Evolutionary conservation across 371 early-diverging fungal genomes (phyloP).

Genomic region (Mortierella sp.): DNA sequence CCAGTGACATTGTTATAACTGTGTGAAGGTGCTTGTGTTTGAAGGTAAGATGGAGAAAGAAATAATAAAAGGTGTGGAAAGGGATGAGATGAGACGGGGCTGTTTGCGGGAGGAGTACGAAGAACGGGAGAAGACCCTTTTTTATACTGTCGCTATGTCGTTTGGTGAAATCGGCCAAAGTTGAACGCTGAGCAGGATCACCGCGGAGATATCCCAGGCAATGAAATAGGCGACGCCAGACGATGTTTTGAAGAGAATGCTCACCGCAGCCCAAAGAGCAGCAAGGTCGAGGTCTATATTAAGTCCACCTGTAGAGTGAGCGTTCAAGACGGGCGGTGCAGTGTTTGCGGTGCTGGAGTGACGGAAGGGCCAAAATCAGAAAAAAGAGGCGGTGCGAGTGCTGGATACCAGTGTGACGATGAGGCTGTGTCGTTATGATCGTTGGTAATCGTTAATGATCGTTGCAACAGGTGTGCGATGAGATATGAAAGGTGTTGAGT

Average conservation of each 20-base stretch:
- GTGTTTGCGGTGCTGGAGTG: neutral
- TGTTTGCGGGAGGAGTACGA: neutral
- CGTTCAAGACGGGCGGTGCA: neutral
- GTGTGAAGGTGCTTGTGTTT: neutral
- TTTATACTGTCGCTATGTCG: conserved; percentile 6
- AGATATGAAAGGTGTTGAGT: no score
- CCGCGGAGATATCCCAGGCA: conserved; percentile 8
- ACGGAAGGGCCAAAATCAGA: neutral
- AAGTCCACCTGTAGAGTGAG: neutral
- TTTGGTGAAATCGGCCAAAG: neutral
- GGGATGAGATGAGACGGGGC: conserved; percentile 2
- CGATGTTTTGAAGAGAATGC: neutral
- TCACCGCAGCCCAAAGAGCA: neutral
- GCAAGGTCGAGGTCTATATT: neutral
- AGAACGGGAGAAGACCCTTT: neutral
- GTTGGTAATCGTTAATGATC: no score
- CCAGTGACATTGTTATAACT: conserved; percentile 29
- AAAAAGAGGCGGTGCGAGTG: conserved; percentile 5
- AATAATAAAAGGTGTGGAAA: conserved; percentile 4
- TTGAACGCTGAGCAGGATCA: neutral
- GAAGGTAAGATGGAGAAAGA: neutral
- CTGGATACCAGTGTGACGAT: neutral
- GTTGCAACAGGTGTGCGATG: neutral
- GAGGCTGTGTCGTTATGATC: neutral
- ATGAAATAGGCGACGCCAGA: neutral